Evolutionary conservation across 306 rosid genomes (phyloP), one percentile per base, ranked within the genome.

Genomic region (Arachis stenosperma): DNA sequence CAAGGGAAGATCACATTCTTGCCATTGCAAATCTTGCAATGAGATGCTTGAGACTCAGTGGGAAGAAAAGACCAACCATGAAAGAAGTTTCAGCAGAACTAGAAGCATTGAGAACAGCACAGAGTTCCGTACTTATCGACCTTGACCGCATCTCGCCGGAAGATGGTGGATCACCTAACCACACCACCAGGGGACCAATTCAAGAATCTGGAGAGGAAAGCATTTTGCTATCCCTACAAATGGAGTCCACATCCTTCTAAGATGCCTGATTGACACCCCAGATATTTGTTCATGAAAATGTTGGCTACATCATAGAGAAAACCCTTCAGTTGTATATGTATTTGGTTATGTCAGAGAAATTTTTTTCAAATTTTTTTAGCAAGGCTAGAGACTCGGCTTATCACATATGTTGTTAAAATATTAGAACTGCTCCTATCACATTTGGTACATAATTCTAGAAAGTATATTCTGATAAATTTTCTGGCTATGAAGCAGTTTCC

Each of bases 1-100:
- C 84, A 14, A 58, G 64, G 29, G 15, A 64, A 46, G 84, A 85
- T 9, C 80, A 57, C 10, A 47, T 85, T 54, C 74, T 46, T n/a
- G 41, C 70, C 15, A 72, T 85, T 74, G 87, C 83, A 0, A 82
- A 72, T 63, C 91, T 89, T 39, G 84, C 91, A 14, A 41, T 46
- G 48, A 84, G 85, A 69, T 86, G 91, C 57, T 77, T 89, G 84
- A 84, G 84, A 61, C 75, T 85, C 50, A 84, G 62, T 59, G 76
- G 86, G 78, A 83, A 54, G 71, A 83, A 81, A 65, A 83, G 91
- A 54, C 95, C 95, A 41, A 77, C 87, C 15, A 87, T 89, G 90
- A 85, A 73, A 65, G 84, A 83, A 61, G 88, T 87, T 40, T 74
- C 82, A 9, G 29, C 66, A 8, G 88, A 86, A 73, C 40, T 89